phyloP scores from a whole-genome alignment of 163 green algal genomes.

The Scenedesmus sp. region DNA sequence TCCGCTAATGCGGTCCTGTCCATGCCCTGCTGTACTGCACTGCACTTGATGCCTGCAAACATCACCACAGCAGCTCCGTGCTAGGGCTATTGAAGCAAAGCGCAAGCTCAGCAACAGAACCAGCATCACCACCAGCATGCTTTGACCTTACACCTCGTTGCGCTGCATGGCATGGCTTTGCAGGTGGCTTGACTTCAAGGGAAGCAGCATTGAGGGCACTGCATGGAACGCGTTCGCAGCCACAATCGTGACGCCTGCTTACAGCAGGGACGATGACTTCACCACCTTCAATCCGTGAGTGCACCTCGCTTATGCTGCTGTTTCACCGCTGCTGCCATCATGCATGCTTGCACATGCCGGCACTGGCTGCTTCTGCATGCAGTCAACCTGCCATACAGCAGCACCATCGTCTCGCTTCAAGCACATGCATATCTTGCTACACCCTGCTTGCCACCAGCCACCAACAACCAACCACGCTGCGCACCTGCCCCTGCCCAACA shows the following conservation, averaged over 20 bases:
- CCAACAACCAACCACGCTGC: no score
- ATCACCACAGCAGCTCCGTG: not conserved
- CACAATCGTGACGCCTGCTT: conserved; percentile 5
- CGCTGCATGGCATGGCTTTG: not conserved
- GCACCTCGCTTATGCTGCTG: not conserved
- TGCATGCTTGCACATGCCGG: not conserved
- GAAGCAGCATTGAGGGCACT: not conserved
- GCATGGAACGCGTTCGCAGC: not conserved
- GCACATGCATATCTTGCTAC: no score
- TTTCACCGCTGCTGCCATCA: not conserved
- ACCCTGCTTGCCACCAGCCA: no score
- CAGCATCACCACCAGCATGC: not conserved
- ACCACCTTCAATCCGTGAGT: conserved; percentile 18
- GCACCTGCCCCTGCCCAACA: not conserved
- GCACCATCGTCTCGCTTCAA: no score
- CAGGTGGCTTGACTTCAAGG: not conserved
- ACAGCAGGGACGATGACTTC: conserved; percentile 27
- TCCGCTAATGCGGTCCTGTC: not conserved
- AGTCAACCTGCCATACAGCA: no score
- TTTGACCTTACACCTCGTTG: not conserved
- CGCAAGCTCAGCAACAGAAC: no score
- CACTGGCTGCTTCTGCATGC: not conserved
- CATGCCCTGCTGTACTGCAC: not conserved
- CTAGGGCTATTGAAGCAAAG: no score
- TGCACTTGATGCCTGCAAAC: not conserved